Percentiles rank a stretch among this genome's conserved stretches.
Evolutionary conservation across 257 asterid species (phyloP).

Genomic region (Striga asiatica): DNA sequence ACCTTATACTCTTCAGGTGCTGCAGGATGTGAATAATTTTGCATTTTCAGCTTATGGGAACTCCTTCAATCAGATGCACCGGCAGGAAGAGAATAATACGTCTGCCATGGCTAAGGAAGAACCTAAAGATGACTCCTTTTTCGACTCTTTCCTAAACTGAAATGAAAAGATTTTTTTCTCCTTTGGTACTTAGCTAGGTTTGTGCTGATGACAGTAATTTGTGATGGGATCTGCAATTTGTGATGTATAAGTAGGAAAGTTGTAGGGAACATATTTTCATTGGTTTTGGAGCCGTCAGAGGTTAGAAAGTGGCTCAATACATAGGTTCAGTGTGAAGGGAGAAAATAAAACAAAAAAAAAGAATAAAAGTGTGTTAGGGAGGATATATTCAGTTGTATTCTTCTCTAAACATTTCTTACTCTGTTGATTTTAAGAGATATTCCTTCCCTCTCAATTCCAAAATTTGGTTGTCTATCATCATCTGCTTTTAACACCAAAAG

Average conservation of each 20-base stretch:
- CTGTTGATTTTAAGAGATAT: not conserved
- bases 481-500: too few relatives aligned
- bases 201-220: constrained; percentile 9
- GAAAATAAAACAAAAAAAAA: constrained; percentile 11
- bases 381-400: constrained; percentile 1
- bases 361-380: constrained; percentile 14
- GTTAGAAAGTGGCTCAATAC: too few relatives aligned
- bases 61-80: not conserved
- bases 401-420: not conserved
- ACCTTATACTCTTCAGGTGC: constrained; percentile 71
- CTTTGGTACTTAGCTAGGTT: constrained; percentile 3
- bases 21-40: constrained; percentile 37
- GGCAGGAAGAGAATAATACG: not conserved
- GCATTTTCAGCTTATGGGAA: constrained; percentile 19
- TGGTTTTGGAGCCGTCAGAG: constrained; percentile 16
- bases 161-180: constrained; percentile 12
- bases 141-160: constrained; percentile 55
- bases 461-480: too few relatives aligned
- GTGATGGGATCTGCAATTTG: constrained; percentile 5
- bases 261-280: constrained; percentile 24
- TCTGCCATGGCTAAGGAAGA: constrained; percentile 47
- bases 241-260: constrained; percentile 17
- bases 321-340: too few relatives aligned
- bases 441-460: too few relatives aligned
- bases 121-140: constrained; percentile 68